A percentile compares a stretch with the other conserved stretches of the same genome.
phyloP scores from a whole-genome alignment of 371 early-diverging fungal genomes.

The Chytridiales sp. region DNA sequence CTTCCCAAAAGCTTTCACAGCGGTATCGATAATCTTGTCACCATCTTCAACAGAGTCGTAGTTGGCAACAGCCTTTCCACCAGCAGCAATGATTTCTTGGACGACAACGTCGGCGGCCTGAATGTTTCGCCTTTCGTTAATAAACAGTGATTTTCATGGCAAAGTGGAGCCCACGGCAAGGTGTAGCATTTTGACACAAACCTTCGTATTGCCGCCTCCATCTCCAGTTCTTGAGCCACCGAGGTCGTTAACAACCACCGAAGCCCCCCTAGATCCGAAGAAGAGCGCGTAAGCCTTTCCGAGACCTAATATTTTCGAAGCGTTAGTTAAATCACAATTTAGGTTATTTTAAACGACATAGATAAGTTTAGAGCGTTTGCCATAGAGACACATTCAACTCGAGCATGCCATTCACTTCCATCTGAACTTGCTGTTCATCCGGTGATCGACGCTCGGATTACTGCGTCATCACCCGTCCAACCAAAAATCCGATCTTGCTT shows the following conservation, averaged over 20 bases:
- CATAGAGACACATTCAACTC: too few species aligned
- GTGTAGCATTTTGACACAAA: constrained; percentile 19
- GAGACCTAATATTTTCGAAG: too few species aligned
- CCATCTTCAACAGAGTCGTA: constrained; percentile 97
- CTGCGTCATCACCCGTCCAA: not conserved
- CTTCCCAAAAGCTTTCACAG: constrained; percentile 91
- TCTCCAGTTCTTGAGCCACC: constrained; percentile 83
- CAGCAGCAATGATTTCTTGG: constrained; percentile 83
- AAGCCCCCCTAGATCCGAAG: constrained; percentile 78
- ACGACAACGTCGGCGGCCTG: constrained; percentile 95
- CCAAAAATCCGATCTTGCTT: too few species aligned
- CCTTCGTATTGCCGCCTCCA: constrained; percentile 53
- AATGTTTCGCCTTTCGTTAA: too few species aligned
- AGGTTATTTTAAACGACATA: too few species aligned
- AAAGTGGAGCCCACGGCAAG: constrained; percentile 11
- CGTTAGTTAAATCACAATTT: too few species aligned
- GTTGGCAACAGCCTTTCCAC: constrained; percentile 96
- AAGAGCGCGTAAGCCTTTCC: constrained; percentile 83
- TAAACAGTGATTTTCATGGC: too few species aligned
- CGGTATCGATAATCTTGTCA: constrained; percentile 94
- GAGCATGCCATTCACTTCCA: too few species aligned
- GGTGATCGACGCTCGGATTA: too few species aligned
- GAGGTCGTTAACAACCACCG: constrained; percentile 72
- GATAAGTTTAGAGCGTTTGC: too few species aligned
- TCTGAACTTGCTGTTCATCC: too few species aligned